phyloP scores from a whole-genome alignment of 139 green algal genomes.

The Volvox reticuliferus region DNA sequence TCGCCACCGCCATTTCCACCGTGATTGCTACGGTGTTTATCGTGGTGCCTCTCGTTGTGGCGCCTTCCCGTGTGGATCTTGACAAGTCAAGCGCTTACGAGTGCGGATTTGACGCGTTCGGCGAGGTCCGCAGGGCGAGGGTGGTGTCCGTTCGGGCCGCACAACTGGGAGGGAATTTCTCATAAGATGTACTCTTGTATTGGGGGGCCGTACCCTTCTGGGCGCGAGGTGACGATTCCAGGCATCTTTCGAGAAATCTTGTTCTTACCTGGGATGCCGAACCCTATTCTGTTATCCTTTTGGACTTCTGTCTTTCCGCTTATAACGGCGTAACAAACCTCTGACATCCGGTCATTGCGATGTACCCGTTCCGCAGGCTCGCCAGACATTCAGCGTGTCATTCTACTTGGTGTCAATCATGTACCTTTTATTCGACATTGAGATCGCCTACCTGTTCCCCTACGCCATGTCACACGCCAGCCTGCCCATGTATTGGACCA shows the following conservation, averaged over 20 bases:
- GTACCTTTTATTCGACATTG: conserved; percentile 72
- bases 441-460: conserved; percentile 67
- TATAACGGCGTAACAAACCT: neutral
- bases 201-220: too few relatives aligned
- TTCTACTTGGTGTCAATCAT: conserved; percentile 73
- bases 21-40: conserved; percentile 57
- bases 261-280: too few relatives aligned
- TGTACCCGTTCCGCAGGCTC: conserved; percentile 22
- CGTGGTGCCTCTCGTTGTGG: conserved; percentile 52
- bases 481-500: conserved; percentile 66
- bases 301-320: too few relatives aligned
- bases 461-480: conserved; percentile 65
- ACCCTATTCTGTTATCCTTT: too few relatives aligned
- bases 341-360: neutral
- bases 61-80: conserved; percentile 57
- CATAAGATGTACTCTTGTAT: too few relatives aligned
- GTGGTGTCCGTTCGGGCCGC: too few relatives aligned
- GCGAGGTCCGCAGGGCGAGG: conserved; percentile 36
- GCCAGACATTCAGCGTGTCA: conserved; percentile 62
- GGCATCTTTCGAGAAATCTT: too few relatives aligned
- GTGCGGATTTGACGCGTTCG: conserved; percentile 67
- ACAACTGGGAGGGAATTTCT: neutral
- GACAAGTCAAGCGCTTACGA: conserved; percentile 65
- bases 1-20: conserved; percentile 57
- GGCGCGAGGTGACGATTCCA: too few relatives aligned